phyloP scores from a whole-genome alignment of 495 filamentous ascomycete species.

The Cudoniella acicularis region DNA sequence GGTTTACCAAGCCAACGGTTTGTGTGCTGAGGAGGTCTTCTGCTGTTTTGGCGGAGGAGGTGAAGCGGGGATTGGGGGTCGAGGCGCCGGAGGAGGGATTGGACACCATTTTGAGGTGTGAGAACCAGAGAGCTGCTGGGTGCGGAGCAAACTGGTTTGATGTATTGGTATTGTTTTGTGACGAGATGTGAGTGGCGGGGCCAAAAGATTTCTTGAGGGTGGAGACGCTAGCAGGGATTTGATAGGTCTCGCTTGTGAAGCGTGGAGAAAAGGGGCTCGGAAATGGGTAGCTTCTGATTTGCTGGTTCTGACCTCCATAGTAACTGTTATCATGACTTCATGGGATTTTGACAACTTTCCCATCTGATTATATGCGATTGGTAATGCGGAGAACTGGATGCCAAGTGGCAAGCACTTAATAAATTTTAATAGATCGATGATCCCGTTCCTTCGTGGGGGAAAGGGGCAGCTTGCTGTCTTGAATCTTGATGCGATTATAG shows the following conservation, averaged over 20 bases:
- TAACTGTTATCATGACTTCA: no score
- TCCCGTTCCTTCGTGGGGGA: no score
- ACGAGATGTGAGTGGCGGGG: not conserved
- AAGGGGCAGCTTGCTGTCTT: no score
- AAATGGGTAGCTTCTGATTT: no score
- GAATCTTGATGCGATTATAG: no score
- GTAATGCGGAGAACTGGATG: not conserved
- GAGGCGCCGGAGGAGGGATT: constrained; percentile 38
- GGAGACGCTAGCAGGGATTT: not conserved
- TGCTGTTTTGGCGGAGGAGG: constrained; percentile 72
- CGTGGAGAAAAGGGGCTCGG: not conserved
- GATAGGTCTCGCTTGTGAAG: not conserved
- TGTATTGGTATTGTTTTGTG: no score
- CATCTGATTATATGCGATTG: not conserved
- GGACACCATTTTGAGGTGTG: constrained; percentile 8
- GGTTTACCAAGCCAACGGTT: constrained; percentile 88
- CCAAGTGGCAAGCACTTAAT: not conserved
- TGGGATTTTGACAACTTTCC: not conserved
- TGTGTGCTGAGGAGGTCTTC: constrained; percentile 89
- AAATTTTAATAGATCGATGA: no score
- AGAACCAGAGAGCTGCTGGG: no score
- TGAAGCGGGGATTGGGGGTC: constrained; percentile 63
- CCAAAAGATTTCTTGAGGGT: not conserved
- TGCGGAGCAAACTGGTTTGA: no score
- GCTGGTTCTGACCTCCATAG: no score